Evolutionary conservation across 1,139 yeast genomes (phyloP), one percentile per base, ranked within the genome.

Genomic region (Pichia sorboxylosa): DNA sequence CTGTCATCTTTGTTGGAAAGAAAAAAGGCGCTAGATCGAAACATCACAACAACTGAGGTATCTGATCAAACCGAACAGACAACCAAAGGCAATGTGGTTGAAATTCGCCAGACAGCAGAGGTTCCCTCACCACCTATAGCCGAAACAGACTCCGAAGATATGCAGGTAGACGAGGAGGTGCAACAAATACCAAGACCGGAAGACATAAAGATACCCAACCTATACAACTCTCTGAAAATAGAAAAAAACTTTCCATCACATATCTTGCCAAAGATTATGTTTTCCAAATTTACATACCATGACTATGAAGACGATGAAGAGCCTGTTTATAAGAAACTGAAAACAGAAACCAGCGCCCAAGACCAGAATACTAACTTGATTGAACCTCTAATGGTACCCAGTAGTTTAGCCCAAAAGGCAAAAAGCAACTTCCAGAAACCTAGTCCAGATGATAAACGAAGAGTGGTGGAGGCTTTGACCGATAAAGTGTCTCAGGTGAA

Each of bases 401-500:
- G 58, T 51, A 18, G 23, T 30, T 24, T 50, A 45, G 51, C 47
- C 10, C 59, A 60, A 40, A 64, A 66, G 48, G 69, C 70, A 6
- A 60, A 64, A 29, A 50, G 61, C 27, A 81, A 77, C 41, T 85
- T 85, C 49, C 53, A 57, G 15, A 60, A 64, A 39, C 87, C 85
- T 11, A 80, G 94, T 46, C 96, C 96, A 3, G 97, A 85, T 57
- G 95, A 84, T 30, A 74, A 73, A 1, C 67, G 68, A 36, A 66
- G 61, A 24, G 60, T 61, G 30, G 60, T 58, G 8, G 52, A 64
- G 30, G 52, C 53, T 19, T 35, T 52, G 14, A 37, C 48, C 6
- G 42, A 48, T 10, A 48, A 52, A 24, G 45, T 51, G 27, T 32
- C 48, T 2, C 40, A 48, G 23, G 38, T 52, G 17, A 40, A 43